These are phyloP conservation scores for Dentipellis fragilis DNA, from an alignment of 768 basidiomycete genomes.

Conservation along the genomic window DNA sequence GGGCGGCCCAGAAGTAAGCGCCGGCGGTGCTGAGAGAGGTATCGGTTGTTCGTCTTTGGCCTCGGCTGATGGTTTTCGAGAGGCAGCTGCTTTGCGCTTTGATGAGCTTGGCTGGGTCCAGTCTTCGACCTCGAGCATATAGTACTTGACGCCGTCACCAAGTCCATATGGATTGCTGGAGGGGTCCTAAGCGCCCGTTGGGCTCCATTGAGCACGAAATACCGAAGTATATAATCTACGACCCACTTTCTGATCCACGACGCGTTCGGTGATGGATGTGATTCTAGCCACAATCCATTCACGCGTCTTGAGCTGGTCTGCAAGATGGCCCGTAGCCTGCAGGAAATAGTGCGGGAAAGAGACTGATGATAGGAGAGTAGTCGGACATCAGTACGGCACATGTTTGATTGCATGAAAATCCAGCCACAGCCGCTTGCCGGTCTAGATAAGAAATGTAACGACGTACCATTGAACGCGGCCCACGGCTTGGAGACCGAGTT, in stretches of 20 bases:
- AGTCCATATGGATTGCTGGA: conserved; percentile 83
- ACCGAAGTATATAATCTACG: background rate
- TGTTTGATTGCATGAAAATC: background rate
- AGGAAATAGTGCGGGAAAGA: conserved; percentile 98
- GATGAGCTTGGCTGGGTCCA: conserved; percentile 72
- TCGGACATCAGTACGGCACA: conserved; percentile 17
- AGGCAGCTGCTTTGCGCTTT: conserved; percentile 41
- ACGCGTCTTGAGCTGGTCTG: conserved; percentile 79
- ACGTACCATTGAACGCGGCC: conserved; percentile 95
- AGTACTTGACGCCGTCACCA: conserved; percentile 84
- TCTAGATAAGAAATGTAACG: background rate
- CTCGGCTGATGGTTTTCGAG: conserved; percentile 40
- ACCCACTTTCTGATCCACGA: conserved; percentile 71
- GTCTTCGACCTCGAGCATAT: conserved; percentile 88
- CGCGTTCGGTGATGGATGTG: conserved; percentile 75
- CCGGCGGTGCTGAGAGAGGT: conserved; percentile 41
- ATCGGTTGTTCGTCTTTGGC: conserved; percentile 28
- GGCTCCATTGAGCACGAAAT: conserved; percentile 3
- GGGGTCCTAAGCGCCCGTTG: conserved; percentile 44
- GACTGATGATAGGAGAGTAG: conserved; percentile 41
- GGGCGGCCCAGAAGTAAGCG: conserved; percentile 19
- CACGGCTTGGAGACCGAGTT: conserved; percentile 91
- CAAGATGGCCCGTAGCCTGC: conserved; percentile 74
- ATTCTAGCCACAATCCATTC: conserved; percentile 96
- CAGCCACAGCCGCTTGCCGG: too few relatives aligned